Conservation (phyloP, 179 eudicot species). For the Silene noctiflora region DNA sequence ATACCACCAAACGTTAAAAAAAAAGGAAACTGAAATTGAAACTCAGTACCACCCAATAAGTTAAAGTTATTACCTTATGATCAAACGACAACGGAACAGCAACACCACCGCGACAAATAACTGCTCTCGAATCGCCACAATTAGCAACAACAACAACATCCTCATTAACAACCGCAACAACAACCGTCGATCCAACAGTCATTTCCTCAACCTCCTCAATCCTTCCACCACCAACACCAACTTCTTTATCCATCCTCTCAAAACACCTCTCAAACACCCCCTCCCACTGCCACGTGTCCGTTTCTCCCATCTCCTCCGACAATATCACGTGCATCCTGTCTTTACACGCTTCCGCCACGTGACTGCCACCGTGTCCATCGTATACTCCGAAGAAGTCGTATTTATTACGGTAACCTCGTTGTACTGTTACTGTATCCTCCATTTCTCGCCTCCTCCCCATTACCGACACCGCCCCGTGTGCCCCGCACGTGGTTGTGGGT, state of each 20-base stretch:
- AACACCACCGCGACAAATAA: constrained; percentile 40
- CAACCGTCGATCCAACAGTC: constrained; percentile 56
- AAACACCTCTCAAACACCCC: constrained; percentile 38
- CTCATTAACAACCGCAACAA: constrained; percentile 42
- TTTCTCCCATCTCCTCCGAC: constrained; percentile 21
- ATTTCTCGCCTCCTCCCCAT: constrained; percentile 57
- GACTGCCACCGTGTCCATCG: constrained; percentile 64
- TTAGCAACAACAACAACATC: constrained; percentile 57
- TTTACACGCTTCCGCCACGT: constrained; percentile 51
- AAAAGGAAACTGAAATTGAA: neutral
- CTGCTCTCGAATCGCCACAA: constrained; percentile 73
- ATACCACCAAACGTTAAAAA: neutral
- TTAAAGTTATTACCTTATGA: constrained; percentile 45
- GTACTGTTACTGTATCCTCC: constrained; percentile 49
- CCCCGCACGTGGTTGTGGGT: constrained; percentile 14
- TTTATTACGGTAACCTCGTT: constrained; percentile 18
- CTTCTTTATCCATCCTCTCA: constrained; percentile 43
- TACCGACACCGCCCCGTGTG: constrained; percentile 42
- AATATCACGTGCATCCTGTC: constrained; percentile 39
- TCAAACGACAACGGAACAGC: constrained; percentile 50
- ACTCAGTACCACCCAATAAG: neutral
- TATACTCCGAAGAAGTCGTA: constrained; percentile 45
- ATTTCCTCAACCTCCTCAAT: constrained; percentile 25
- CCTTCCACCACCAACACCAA: constrained; percentile 31
- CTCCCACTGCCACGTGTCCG: neutral